Percentiles rank a stretch among this genome's conserved stretches.
phyloP scores from a whole-genome alignment of 345 rosid species.

The Eucalyptus dawsonii region DNA sequence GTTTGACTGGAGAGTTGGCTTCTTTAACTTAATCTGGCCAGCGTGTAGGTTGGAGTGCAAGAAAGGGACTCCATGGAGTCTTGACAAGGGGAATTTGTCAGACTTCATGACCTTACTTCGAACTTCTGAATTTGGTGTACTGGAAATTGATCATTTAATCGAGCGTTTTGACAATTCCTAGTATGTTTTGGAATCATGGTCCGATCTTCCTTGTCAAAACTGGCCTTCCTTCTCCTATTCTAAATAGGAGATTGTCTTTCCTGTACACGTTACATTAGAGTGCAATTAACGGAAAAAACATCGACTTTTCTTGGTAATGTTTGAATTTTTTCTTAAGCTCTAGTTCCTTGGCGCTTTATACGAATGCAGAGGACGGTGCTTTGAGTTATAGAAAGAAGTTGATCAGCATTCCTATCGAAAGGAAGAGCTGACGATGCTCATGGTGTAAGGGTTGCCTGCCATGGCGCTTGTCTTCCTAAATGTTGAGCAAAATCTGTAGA shows the following conservation, averaged over 20 bases:
- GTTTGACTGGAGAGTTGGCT: background rate
- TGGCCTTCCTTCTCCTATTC: background rate
- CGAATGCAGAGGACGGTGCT: background rate
- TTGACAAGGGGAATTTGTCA: background rate
- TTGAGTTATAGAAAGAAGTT: background rate
- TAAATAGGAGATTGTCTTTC: background rate
- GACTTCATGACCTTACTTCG: background rate
- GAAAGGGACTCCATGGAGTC: background rate
- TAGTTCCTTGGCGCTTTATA: background rate
- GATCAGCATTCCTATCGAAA: background rate
- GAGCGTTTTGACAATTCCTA: background rate
- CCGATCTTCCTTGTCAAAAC: background rate
- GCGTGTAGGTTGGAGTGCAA: background rate
- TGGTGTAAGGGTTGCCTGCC: background rate
- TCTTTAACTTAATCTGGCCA: background rate
- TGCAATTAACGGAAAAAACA: background rate
- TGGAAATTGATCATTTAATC: background rate
- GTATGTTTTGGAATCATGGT: background rate
- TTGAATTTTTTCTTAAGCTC: background rate
- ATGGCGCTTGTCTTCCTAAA: background rate
- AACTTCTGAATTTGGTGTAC: background rate
- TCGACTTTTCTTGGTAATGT: background rate
- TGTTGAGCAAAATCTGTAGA: background rate
- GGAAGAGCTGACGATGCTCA: background rate
- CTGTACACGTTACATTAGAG: background rate